Evolutionary conservation across 495 filamentous ascomycete genomes (phyloP).

Genomic region (Daldinia concentrica): DNA sequence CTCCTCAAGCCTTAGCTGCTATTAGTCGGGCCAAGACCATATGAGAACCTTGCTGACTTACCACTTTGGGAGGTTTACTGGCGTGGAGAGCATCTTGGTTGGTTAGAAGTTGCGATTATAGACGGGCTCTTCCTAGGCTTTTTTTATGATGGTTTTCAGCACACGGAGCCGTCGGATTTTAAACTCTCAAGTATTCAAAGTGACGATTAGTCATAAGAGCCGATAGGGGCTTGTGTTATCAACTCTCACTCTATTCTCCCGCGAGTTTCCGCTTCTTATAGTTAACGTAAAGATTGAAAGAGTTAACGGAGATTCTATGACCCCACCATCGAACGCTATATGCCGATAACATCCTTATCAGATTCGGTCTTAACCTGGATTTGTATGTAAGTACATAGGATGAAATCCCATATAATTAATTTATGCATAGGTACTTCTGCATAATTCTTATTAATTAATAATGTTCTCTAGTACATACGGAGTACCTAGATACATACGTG

Average conservation of each 20-base stretch:
- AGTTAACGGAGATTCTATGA: conserved; percentile 1
- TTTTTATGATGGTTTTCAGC: neutral
- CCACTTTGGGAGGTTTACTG: conserved; percentile 88
- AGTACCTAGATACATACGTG: neutral
- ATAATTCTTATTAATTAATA: no score
- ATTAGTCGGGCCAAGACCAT: conserved; percentile 27
- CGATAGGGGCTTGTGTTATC: neutral
- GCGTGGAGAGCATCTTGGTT: conserved; percentile 57
- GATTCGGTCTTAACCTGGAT: neutral
- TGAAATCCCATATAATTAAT: no score
- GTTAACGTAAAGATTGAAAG: conserved; percentile 21
- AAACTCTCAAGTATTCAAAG: neutral
- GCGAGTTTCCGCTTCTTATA: conserved; percentile 23
- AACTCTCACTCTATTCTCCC: conserved; percentile 2
- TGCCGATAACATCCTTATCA: neutral
- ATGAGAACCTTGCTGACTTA: conserved; percentile 49
- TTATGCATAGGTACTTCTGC: no score
- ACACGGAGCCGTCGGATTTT: neutral
- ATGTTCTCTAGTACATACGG: no score
- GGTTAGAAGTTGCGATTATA: neutral
- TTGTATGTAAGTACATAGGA: neutral
- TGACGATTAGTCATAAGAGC: neutral
- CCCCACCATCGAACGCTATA: neutral
- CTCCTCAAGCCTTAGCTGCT: conserved; percentile 76
- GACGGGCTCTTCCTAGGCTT: neutral